Conservation (phyloP, 2,329 filamentous ascomycete genomes). For the Fusarium floridanum region DNA sequence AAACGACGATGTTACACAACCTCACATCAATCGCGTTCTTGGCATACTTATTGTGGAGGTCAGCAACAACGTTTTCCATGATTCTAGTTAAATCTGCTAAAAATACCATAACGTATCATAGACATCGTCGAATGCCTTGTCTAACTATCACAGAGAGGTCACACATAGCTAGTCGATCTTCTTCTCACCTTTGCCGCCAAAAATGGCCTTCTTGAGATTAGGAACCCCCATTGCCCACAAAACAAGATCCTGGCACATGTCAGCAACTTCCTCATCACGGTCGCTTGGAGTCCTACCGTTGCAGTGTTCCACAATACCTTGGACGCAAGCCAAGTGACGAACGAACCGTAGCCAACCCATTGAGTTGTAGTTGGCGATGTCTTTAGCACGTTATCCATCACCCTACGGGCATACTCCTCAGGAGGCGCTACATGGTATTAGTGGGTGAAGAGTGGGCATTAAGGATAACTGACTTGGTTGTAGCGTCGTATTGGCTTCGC, state of each 20-base stretch:
- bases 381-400: constrained; percentile 35
- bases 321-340: constrained; percentile 31
- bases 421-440: constrained; percentile 32
- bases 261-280: background rate
- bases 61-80: background rate
- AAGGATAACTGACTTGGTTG: constrained; percentile 24
- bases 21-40: background rate
- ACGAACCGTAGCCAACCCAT: constrained; percentile 30
- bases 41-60: background rate
- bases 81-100: background rate
- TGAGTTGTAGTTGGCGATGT: constrained; percentile 12
- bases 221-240: constrained; percentile 25
- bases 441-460: background rate
- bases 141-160: too few species aligned
- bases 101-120: background rate
- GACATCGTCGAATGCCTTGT: background rate
- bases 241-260: constrained; percentile 25
- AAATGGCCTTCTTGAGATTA: constrained; percentile 28
- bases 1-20: background rate
- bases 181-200: constrained; percentile 1
- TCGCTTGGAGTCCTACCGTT: constrained; percentile 1
- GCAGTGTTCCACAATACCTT: constrained; percentile 34
- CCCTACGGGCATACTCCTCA: constrained; percentile 32
- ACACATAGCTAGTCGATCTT: background rate
- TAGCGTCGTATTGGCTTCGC: constrained; percentile 10